Evolutionary conservation across 257 asterid species (phyloP), one percentile per base, ranked within the genome.

Genomic region (Vinca minor): DNA sequence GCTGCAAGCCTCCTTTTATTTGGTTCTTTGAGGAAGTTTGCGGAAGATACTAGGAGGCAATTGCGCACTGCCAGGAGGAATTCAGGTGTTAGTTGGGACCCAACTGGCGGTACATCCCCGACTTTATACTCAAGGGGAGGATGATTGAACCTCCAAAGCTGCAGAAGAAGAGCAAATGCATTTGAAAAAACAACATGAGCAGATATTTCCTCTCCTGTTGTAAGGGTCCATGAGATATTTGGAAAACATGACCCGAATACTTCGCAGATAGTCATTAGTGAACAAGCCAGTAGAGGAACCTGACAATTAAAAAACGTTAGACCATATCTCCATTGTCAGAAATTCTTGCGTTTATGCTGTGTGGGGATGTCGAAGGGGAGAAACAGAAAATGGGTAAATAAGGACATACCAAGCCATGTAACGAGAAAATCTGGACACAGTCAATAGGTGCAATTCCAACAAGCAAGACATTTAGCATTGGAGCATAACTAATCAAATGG

Each of bases 241-340:
- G 98, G 95, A 60, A 84, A 76, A 50, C 85, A 92, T 25, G 98
- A 87, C 35, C 98, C 98, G 52, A 89, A 89, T 26, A 82, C 95
- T 73, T 92, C 98, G 25, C 98, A 92, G 61, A 89, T 83, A 11
- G 91, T 87, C 98, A 92, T 92, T 59, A 87, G 65, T 46, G 97
- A 85, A 62, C 89, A 80, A 62, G 97, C 98, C 68, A 92, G 96
- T 76, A 87, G 95, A 21, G 98, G 98, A 63, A 92, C 98, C 98
- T 92, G 85, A 53, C 55, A 74, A 71, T 54, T 42, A n/a, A 61
- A 68, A 2, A 18, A 35, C 34, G 36, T 58, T 38, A 15, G 42
- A 10, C 7, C 32, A 53, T 21, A 46, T 18, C 6, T 8, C 23
- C 29, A 13, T 2, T 4, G 59, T 53, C 18, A 47, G 23, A 36